These are phyloP conservation scores for Simmondsia chinensis DNA, from an alignment of 148 eudicot species.

Conservation along the genomic window DNA sequence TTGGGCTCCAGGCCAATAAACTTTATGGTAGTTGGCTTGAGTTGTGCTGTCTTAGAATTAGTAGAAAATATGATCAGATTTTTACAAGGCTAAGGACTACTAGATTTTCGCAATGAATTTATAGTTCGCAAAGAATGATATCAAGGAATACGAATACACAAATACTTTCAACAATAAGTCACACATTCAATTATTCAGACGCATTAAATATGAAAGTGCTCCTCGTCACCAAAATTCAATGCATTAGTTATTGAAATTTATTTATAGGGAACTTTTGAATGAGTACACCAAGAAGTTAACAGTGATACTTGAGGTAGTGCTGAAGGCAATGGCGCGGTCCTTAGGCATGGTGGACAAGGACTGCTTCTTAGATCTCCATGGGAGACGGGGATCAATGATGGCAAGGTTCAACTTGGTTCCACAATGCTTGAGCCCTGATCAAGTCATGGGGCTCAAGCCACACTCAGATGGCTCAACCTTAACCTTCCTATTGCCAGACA, in stretches of 20 bases:
- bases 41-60: no score
- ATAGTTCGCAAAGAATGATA: no score
- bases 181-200: background rate
- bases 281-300: slow-evolving; percentile 22
- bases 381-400: slow-evolving; percentile 17
- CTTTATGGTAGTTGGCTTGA: no score
- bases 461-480: slow-evolving; percentile 36
- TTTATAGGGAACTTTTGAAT: slow-evolving; percentile 19
- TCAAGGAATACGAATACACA: no score
- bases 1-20: no score
- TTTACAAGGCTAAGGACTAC: no score
- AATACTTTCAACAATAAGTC: no score
- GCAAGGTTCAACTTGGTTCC: slow-evolving; percentile 33
- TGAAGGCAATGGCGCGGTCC: slow-evolving; percentile 18
- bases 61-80: no score
- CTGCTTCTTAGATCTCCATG: slow-evolving; percentile 12
- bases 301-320: slow-evolving; percentile 12
- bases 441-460: slow-evolving; percentile 29
- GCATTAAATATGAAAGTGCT: background rate
- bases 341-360: slow-evolving; percentile 21
- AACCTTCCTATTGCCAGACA: slow-evolving; percentile 36
- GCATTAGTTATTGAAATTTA: background rate
- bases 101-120: no score
- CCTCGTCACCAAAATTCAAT: background rate
- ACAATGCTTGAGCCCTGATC: slow-evolving; percentile 20